These are phyloP conservation scores for Collariella sp. DNA, from an alignment of 495 filamentous ascomycete genomes.

Conservation along the genomic window DNA sequence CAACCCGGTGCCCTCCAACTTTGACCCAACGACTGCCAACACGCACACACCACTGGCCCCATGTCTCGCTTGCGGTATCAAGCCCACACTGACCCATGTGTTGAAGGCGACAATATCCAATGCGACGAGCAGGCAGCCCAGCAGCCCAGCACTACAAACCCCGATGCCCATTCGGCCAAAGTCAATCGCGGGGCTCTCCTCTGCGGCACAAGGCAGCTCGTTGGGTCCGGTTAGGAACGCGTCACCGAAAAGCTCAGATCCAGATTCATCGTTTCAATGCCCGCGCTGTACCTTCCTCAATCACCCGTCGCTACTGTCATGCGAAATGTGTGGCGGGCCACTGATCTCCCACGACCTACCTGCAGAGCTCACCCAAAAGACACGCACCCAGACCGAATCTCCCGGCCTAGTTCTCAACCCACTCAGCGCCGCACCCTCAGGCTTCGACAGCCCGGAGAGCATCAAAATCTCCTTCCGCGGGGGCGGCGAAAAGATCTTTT, in stretches of 20 bases:
- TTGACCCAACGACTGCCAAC: slow-evolving; percentile 70
- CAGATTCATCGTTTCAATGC: slow-evolving; percentile 52
- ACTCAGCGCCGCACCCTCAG: slow-evolving; percentile 27
- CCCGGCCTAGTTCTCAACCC: slow-evolving; percentile 60
- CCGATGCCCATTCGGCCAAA: slow-evolving; percentile 23
- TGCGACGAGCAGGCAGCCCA: slow-evolving; percentile 45
- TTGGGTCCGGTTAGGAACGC: not conserved
- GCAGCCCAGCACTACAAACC: slow-evolving; percentile 18
- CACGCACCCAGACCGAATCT: slow-evolving; percentile 53
- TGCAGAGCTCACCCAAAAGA: slow-evolving; percentile 28
- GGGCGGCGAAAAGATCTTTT: slow-evolving; percentile 84
- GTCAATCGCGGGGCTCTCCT: slow-evolving; percentile 10
- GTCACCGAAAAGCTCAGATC: slow-evolving; percentile 14
- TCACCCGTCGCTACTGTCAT: slow-evolving; percentile 74
- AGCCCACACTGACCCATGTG: slow-evolving; percentile 70
- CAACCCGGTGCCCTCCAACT: slow-evolving; percentile 90
- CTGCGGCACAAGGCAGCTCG: not conserved
- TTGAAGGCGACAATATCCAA: slow-evolving; percentile 75
- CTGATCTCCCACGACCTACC: slow-evolving; percentile 52
- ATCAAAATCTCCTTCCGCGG: slow-evolving; percentile 87
- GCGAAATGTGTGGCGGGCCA: slow-evolving; percentile 85
- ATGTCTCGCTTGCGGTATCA: slow-evolving; percentile 90
- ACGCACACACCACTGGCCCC: slow-evolving; percentile 69
- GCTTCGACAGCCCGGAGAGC: slow-evolving; percentile 56
- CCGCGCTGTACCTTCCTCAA: slow-evolving; percentile 92